phyloP scores from a whole-genome alignment of 164 flowering plant genomes.

The Nymphaea thermarum region DNA sequence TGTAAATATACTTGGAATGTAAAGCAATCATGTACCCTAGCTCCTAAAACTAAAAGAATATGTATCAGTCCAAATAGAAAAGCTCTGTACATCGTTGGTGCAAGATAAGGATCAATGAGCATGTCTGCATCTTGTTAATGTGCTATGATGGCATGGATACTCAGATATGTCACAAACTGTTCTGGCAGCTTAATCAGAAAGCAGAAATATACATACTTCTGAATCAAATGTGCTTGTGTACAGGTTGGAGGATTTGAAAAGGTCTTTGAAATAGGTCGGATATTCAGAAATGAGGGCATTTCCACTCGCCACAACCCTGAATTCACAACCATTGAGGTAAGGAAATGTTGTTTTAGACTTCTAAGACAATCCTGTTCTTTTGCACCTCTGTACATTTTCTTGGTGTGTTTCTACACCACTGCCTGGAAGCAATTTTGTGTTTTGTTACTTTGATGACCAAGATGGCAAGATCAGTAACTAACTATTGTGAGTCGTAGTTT shows the following conservation, averaged over 20 bases:
- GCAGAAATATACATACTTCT: too few species aligned
- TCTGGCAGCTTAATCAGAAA: too few species aligned
- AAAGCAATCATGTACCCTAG: too few species aligned
- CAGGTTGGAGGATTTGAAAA: slow-evolving; percentile 98
- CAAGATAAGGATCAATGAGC: too few species aligned
- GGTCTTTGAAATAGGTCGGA: slow-evolving; percentile 91
- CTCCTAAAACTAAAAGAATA: too few species aligned
- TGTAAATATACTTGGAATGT: too few species aligned
- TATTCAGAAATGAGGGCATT: slow-evolving; percentile 96
- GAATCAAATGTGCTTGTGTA: slow-evolving; percentile 2
- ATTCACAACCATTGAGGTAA: slow-evolving; percentile 94
- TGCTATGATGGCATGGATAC: too few species aligned
- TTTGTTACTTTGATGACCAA: background rate
- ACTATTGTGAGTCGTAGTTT: slow-evolving; percentile 10
- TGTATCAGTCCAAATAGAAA: too few species aligned
- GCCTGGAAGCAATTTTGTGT: background rate
- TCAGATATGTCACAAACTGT: too few species aligned
- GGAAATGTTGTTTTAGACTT: background rate
- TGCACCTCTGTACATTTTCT: background rate
- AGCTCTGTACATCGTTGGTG: too few species aligned
- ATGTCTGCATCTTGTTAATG: too few species aligned
- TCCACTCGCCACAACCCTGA: slow-evolving; percentile 99
- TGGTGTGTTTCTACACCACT: background rate
- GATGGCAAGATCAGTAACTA: background rate
- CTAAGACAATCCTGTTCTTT: background rate